Evolutionary conservation across 306 rosid genomes (phyloP).

Genomic region (Fragaria nilgerrensis): DNA sequence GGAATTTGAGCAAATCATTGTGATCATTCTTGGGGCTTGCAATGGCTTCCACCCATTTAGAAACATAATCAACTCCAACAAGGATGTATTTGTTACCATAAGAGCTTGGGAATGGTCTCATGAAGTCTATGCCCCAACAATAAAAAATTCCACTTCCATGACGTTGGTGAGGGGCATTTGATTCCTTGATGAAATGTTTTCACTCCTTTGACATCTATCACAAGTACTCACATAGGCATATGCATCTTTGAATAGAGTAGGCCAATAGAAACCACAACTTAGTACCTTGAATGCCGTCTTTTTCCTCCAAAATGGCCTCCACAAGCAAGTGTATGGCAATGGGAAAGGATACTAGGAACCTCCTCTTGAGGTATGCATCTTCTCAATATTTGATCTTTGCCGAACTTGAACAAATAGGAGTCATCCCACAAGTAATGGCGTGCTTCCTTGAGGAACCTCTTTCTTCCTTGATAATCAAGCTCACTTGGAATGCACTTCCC

Average conservation of each 20-base stretch:
- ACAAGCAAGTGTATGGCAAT: neutral
- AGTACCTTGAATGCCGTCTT: neutral
- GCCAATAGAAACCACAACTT: neutral
- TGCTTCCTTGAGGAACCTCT: neutral
- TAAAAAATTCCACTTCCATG: neutral
- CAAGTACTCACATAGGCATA: neutral
- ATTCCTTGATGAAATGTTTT: neutral
- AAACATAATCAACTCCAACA: no score
- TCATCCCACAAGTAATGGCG: no score
- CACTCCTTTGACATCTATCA: neutral
- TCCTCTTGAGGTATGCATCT: neutral
- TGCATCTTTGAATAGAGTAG: neutral
- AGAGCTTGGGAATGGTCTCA: no score
- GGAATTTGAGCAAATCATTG: no score
- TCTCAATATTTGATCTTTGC: neutral
- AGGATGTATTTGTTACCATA: no score
- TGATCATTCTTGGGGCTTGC: no score
- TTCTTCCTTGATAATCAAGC: neutral
- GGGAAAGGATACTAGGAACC: neutral
- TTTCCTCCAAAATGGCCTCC: neutral
- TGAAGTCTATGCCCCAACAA: no score
- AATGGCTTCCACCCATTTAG: no score
- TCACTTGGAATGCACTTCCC: neutral
- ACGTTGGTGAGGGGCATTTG: neutral
- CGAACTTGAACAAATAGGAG: neutral